These are phyloP conservation scores for Russula sp. DNA, from an alignment of 768 basidiomycete species.

Conservation along the genomic window DNA sequence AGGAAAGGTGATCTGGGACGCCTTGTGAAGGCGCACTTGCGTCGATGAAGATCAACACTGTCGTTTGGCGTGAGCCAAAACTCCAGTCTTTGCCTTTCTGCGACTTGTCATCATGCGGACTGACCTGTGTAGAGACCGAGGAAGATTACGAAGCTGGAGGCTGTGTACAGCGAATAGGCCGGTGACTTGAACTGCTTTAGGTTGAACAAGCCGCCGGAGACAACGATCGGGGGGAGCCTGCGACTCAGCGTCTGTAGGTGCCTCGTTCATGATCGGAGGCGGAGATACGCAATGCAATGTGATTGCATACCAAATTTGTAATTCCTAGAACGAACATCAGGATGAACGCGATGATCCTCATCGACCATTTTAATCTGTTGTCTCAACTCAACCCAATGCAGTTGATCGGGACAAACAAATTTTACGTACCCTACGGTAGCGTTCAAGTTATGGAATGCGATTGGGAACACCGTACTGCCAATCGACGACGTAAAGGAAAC, in stretches of 20 bases:
- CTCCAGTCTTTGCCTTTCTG: not conserved
- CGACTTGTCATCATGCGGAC: not conserved
- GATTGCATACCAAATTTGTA: slow-evolving; percentile 41
- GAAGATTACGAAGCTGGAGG: slow-evolving; percentile 48
- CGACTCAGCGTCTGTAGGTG: slow-evolving; percentile 28
- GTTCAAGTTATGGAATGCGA: slow-evolving; percentile 49
- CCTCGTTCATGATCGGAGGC: slow-evolving; percentile 18
- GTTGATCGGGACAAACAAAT: not conserved
- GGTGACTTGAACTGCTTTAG: slow-evolving; percentile 46
- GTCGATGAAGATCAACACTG: slow-evolving; percentile 64
- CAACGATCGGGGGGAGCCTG: slow-evolving; percentile 47
- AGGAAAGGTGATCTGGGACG: slow-evolving; percentile 42
- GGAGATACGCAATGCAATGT: slow-evolving; percentile 4
- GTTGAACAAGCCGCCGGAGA: slow-evolving; percentile 53
- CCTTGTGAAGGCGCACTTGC: slow-evolving; percentile 47
- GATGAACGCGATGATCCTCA: slow-evolving; percentile 63
- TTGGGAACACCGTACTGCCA: slow-evolving; percentile 64
- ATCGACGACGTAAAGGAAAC: slow-evolving; percentile 58
- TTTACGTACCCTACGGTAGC: slow-evolving; percentile 42
- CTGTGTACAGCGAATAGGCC: slow-evolving; percentile 50
- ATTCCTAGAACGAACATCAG: slow-evolving; percentile 43
- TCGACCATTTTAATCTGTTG: slow-evolving; percentile 68
- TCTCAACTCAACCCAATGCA: not conserved
- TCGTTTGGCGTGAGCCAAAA: not conserved
- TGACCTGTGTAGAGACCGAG: slow-evolving; percentile 55